Evolutionary conservation across 2,329 filamentous ascomycete genomes (phyloP).

Genomic region (Malbranchea zuffiana): DNA sequence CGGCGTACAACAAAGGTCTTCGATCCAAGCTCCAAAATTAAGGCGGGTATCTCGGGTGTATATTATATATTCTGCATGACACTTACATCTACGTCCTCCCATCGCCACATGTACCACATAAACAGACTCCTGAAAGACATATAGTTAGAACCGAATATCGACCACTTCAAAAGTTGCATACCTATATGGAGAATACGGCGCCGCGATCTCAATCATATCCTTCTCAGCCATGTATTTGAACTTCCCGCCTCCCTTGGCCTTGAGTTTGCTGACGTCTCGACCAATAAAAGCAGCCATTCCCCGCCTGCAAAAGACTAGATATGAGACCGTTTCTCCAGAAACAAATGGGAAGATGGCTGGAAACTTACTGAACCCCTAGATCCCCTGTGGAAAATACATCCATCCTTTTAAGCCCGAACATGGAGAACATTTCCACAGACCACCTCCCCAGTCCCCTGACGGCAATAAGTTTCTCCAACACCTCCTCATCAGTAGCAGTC

Average conservation of each 20-base stretch:
- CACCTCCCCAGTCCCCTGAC: conserved; percentile 80
- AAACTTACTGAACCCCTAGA: conserved; percentile 68
- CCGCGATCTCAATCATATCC: conserved; percentile 78
- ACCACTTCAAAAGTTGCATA: conserved; percentile 26
- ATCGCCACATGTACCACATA: conserved; percentile 98
- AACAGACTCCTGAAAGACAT: conserved; percentile 69
- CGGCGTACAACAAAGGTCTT: too few species aligned
- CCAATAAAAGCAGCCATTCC: conserved; percentile 86
- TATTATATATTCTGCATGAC: conserved; percentile 30
- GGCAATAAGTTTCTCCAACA: conserved; percentile 69
- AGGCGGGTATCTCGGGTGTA: too few species aligned
- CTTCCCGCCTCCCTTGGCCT: conserved; percentile 67
- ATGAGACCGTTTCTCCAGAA: neutral
- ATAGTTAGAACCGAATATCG: conserved; percentile 12
- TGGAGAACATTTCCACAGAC: conserved; percentile 97
- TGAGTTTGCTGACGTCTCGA: conserved; percentile 71
- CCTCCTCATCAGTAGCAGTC: conserved; percentile 70
- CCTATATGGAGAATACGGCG: conserved; percentile 72
- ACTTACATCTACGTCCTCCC: conserved; percentile 64
- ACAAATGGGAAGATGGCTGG: neutral
- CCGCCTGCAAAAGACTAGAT: conserved; percentile 36
- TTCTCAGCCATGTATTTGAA: conserved; percentile 97
- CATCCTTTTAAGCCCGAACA: conserved; percentile 85
- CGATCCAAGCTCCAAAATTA: too few species aligned
- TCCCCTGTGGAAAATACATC: conserved; percentile 91